Base-by-base conservation (phyloP, 2,329 filamentous ascomycete genomes). In the Microcyclospora pomicola region DNA sequence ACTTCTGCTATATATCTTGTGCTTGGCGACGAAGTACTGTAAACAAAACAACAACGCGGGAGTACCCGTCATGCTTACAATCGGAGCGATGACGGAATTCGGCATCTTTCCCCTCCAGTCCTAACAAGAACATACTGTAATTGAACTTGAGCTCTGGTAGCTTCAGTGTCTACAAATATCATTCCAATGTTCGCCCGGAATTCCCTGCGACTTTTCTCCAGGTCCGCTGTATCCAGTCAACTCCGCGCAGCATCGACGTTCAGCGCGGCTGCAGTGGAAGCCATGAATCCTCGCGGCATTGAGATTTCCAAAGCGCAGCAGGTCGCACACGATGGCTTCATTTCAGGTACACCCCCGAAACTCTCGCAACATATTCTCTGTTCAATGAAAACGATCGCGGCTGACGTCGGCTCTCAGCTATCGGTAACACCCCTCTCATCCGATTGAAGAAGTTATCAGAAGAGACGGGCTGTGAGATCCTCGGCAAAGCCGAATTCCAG, bases 401-500 rank as follows among this genome's bases (percentile, higher is more conserved):
- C 30, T 31, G 30, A 31, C 30, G 9, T n/a, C 9, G 4, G 9
- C 4, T 5, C 9, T 9, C 48, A 94, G 91, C 91, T 39, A 96
- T 98, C 65, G 91, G 91, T 47, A 96, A 96, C 63, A 98, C 91
- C 0, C 88, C 91, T 1, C 74, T 98, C 38, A 93, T 98, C 60
- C 80, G 82, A 35, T 71, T 98, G 36, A 88, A 93, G 63, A 75
- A 71, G 44, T 77, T 96, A 49, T 96, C 88, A 31, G 77, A 84
- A 42, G 73, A 92, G 56, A 96, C 91, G 0, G 86, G 87, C 48
- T 96, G 91, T 71, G 82, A 93, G 52, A 70, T 98, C 41, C 77
- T 96, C 31, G 91, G 88, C 55, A 98, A 98, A 63, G 87, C 91
- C 52, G 91, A 98, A 61, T 98, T 98, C 67, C 91, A 93, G 71